Evolutionary conservation across 495 filamentous ascomycete species (phyloP), one percentile per base, ranked within the genome.

Genomic region (Ascobolus immersus): DNA sequence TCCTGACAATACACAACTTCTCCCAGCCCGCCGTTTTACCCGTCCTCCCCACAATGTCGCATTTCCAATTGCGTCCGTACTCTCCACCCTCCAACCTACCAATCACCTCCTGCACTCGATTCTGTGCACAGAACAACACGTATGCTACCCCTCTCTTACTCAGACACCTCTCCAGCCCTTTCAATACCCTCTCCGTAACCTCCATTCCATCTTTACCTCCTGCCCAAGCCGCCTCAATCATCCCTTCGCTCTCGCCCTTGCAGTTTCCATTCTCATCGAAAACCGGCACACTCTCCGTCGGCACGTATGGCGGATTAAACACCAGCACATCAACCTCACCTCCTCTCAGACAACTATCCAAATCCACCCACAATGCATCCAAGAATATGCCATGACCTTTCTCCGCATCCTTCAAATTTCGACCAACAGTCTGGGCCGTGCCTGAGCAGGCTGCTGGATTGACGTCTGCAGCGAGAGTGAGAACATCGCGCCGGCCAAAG

Each of bases 231-330:
- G 60, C 59, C 36, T 74, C 71, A 34, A 72, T 79, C 28, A 47
- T 46, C 42, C 34, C 48, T 33, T 45, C 54, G 11, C 27, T 55
- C 26, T 42, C 49, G 7, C 41, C 42, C 11, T 2, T 35, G 44
- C 21, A 44, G 45, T 21, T 48, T 51, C 7, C 44, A 41, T 2
- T 51, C 37, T 1, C 47, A 45, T 7, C 55, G 56, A 1, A 65
- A 36, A 6, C 53, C 1, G 73, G 82, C 18, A 90, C 44, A n/a
- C 67, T 63, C 11, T 64, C 55, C 1, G 79, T 82, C 4, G 86
- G 86, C 5, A 94, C 86, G 44, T 96, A 96, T 0, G 86, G 86
- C 21, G 86, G 86, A 48, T 96, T 96, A 61, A 94, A 94, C 21
- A 96, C 62, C 19, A 94, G 57, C 15, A 96, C 63, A 48, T 94